Percentiles rank a stretch among this genome's conserved stretches.
phyloP scores from a whole-genome alignment of 257 asterid genomes.

The Vinca minor region DNA sequence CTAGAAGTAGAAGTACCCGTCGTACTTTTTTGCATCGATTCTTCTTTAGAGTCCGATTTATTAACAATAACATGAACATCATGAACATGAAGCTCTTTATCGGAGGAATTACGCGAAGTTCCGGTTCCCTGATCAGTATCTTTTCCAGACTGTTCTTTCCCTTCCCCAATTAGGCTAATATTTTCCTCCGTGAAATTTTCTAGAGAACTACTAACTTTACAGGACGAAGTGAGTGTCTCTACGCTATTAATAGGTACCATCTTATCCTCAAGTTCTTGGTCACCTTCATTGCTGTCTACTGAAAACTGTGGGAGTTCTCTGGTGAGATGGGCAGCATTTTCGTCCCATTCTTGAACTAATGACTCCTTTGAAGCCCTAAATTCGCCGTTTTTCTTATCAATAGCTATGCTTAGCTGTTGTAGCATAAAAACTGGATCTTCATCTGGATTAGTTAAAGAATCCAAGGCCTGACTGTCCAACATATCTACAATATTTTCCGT shows the following conservation, averaged over 20 bases:
- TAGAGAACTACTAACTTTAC: conserved; percentile 12
- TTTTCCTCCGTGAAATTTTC: conserved; percentile 20
- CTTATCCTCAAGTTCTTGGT: conserved; percentile 39
- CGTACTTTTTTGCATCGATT: conserved; percentile 1
- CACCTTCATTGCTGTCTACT: background rate
- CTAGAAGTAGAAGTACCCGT: conserved; percentile 19
- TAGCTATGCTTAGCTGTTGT: conserved; percentile 30
- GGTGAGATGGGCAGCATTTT: conserved; percentile 12
- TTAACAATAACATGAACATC: conserved; percentile 29
- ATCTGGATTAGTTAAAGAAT: conserved; percentile 25
- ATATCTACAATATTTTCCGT: conserved; percentile 14
- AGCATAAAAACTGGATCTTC: conserved; percentile 41
- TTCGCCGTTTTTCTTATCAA: conserved; percentile 29
- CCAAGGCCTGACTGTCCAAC: conserved; percentile 11
- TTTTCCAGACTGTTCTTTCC: conserved; percentile 15
- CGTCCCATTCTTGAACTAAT: conserved; percentile 15
- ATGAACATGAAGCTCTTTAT: conserved; percentile 24
- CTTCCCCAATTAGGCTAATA: conserved; percentile 19
- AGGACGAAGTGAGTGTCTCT: conserved; percentile 4
- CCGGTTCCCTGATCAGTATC: conserved; percentile 17
- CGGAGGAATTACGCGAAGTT: conserved; percentile 7
- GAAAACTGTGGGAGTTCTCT: conserved; percentile 9
- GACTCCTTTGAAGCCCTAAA: conserved; percentile 16
- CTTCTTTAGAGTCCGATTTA: conserved; percentile 12
- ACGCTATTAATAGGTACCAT: conserved; percentile 27